Conservation (phyloP, 306 rosid genomes). For the Vigna reflexopilosa region DNA sequence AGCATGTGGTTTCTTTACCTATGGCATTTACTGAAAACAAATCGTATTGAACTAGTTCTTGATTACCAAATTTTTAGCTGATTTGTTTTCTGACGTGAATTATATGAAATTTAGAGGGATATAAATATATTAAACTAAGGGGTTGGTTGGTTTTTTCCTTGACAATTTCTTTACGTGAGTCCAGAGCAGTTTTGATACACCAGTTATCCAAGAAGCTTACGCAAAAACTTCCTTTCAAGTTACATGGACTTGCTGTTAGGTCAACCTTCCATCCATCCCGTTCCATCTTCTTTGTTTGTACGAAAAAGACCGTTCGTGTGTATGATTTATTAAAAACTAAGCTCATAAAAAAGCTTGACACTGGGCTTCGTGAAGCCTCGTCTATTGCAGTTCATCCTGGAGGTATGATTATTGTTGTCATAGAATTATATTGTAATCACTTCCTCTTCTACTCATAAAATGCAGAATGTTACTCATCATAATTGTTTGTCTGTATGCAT, state of each 20-base stretch:
- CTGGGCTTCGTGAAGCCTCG: constrained; percentile 89
- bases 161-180: constrained; percentile 80
- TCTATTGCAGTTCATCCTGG: constrained; percentile 93
- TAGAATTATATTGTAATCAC: neutral
- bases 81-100: constrained; percentile 5
- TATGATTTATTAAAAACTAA: constrained; percentile 76
- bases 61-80: constrained; percentile 16
- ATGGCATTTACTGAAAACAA: constrained; percentile 7
- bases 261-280: constrained; percentile 86
- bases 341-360: constrained; percentile 74
- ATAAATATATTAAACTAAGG: constrained; percentile 1
- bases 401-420: constrained; percentile 53
- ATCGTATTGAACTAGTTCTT: neutral
- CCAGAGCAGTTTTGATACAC: constrained; percentile 83
- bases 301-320: constrained; percentile 76
- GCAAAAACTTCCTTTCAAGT: constrained; percentile 78
- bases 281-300: constrained; percentile 78
- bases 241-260: constrained; percentile 87
- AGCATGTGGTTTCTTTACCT: neutral
- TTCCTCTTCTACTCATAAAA: constrained; percentile 25
- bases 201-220: constrained; percentile 80
- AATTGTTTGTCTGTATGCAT: constrained; percentile 29
- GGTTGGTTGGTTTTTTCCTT: constrained; percentile 58
- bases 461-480: constrained; percentile 5
- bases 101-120: constrained; percentile 3